These are phyloP conservation scores for Millerago galiae DNA, from an alignment of 805 yeast genomes.

Conservation along the genomic window DNA sequence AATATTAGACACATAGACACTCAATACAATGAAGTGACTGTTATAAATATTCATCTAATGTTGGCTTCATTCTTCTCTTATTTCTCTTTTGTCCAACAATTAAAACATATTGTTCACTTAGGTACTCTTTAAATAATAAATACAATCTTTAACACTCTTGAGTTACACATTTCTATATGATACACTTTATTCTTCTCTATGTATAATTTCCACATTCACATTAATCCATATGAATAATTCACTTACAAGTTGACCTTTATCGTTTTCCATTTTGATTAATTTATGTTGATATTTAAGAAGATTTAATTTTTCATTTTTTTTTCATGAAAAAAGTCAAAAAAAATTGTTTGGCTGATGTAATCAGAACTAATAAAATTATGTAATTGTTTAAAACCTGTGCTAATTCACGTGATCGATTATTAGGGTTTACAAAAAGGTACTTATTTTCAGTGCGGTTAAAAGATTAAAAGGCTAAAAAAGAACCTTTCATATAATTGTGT, in stretches of 20 bases:
- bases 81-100: too few species aligned
- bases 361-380: background rate
- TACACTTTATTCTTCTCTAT: background rate
- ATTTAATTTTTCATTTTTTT: conserved; percentile 4
- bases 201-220: background rate
- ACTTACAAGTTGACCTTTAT: conserved; percentile 98
- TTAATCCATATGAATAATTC: background rate
- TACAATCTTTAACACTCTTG: too few species aligned
- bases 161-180: background rate
- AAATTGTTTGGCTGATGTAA: conserved; percentile 4
- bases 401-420: background rate
- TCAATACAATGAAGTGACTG: too few species aligned
- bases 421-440: too few species aligned
- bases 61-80: too few species aligned
- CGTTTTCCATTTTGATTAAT: conserved; percentile 93
- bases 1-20: too few species aligned
- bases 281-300: conserved; percentile 5
- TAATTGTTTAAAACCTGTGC: background rate
- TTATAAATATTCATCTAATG: too few species aligned
- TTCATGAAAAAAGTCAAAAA: background rate
- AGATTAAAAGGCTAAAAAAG: too few species aligned
- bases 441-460: too few species aligned
- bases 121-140: too few species aligned
- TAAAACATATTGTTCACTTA: too few species aligned
- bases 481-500: too few species aligned